Evolutionary conservation across 108 stramenopile species (phyloP).

Genomic region (Asterionellopsis glacialis): DNA sequence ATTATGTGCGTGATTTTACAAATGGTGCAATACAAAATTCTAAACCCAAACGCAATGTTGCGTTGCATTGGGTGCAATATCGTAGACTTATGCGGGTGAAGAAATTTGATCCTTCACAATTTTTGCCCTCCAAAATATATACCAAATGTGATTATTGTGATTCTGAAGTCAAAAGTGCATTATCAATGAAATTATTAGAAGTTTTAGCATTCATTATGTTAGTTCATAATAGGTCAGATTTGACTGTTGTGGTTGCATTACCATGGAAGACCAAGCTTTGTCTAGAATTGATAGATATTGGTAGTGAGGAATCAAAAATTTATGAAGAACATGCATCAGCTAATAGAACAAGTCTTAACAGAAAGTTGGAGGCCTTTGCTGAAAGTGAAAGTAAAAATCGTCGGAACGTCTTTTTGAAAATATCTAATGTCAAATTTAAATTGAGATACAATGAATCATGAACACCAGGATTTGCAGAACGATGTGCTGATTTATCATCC

Average conservation of each 20-base stretch:
- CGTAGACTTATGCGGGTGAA: conserved; percentile 39
- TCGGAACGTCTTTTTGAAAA: neutral
- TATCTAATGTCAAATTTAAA: neutral
- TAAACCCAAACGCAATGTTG: conserved; percentile 26
- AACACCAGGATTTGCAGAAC: neutral
- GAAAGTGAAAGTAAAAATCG: conserved; percentile 13
- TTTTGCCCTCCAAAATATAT: conserved; percentile 19
- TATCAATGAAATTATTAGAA: conserved; percentile 31
- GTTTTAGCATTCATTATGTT: conserved; percentile 20
- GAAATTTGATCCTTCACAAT: conserved; percentile 51
- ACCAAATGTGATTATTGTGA: conserved; percentile 51
- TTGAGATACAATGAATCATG: too few relatives aligned
- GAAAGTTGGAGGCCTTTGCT: conserved; percentile 20
- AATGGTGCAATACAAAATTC: conserved; percentile 30
- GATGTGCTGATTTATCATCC: neutral
- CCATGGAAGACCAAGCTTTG: conserved; percentile 41
- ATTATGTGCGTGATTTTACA: conserved; percentile 48
- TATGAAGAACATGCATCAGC: conserved; percentile 3
- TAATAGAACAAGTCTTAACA: neutral
- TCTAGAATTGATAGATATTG: conserved; percentile 13
- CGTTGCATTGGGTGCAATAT: conserved; percentile 49
- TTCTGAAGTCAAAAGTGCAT: conserved; percentile 34
- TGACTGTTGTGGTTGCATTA: conserved; percentile 33
- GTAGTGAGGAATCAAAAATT: too few relatives aligned
- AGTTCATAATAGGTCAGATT: conserved; percentile 14